Conservation (phyloP, 495 filamentous ascomycete genomes). For the Aspergillus bridgeri region DNA sequence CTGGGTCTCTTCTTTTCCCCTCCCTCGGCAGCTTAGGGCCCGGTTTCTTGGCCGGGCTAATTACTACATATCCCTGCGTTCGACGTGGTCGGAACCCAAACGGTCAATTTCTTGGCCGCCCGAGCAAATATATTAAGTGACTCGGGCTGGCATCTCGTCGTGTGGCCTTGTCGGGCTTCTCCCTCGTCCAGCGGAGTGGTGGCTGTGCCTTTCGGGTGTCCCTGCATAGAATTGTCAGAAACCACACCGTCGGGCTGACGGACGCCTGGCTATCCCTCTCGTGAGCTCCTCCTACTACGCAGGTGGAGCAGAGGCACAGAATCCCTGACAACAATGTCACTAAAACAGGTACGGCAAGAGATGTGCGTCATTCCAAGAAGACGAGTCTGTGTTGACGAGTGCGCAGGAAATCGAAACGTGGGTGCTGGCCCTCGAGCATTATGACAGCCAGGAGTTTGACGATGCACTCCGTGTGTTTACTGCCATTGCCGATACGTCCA, state of each 20-base stretch:
- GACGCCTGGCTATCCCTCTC: background rate
- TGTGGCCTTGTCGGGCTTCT: background rate
- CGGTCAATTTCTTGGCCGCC: conserved; percentile 2
- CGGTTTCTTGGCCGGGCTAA: background rate
- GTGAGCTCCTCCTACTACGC: background rate
- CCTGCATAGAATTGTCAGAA: background rate
- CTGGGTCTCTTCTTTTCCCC: background rate
- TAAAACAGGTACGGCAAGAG: conserved; percentile 65
- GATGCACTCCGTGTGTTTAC: conserved; percentile 78
- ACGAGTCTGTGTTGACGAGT: conserved; percentile 16
- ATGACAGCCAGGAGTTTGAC: conserved; percentile 96
- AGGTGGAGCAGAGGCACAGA: background rate
- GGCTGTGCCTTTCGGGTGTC: background rate
- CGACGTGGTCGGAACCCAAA: background rate
- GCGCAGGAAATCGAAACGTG: conserved; percentile 88
- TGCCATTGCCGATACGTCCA: conserved; percentile 88
- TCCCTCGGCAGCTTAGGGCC: conserved; percentile 1
- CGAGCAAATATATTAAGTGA: conserved; percentile 4
- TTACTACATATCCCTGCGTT: background rate
- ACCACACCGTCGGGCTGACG: background rate
- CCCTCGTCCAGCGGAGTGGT: background rate
- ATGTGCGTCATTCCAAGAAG: background rate
- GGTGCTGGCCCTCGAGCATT: conserved; percentile 86
- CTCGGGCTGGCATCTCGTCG: conserved; percentile 1
- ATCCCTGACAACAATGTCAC: conserved; percentile 46